phyloP scores from a whole-genome alignment of 2,329 filamentous ascomycete species.

The Xylaria sp. region DNA sequence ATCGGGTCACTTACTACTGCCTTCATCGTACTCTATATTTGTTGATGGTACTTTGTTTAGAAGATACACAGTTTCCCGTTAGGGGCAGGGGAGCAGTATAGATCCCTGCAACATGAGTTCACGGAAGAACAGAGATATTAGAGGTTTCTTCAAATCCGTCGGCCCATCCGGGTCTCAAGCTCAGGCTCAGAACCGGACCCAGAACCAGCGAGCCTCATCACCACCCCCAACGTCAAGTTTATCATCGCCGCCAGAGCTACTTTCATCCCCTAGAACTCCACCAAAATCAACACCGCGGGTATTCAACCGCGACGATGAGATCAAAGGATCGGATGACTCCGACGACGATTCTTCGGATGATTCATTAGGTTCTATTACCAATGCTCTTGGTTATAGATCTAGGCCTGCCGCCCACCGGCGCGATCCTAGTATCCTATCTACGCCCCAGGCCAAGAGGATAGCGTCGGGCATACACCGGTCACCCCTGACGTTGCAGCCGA shows the following conservation, averaged over 20 bases:
- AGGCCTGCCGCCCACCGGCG: conserved; percentile 41
- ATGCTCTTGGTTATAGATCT: conserved; percentile 54
- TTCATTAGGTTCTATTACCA: conserved; percentile 65
- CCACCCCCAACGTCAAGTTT: conserved; percentile 18
- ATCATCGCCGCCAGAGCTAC: conserved; percentile 37
- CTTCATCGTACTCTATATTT: not conserved
- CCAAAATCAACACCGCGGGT: conserved; percentile 43
- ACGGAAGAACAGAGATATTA: conserved; percentile 47
- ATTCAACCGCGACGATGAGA: conserved; percentile 65
- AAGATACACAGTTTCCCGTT: not conserved
- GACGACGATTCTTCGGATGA: conserved; percentile 73
- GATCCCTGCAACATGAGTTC: conserved; percentile 24
- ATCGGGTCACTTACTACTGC: not conserved
- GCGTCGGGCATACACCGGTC: conserved; percentile 55
- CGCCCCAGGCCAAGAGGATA: conserved; percentile 62
- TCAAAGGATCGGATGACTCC: conserved; percentile 78
- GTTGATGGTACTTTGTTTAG: not conserved
- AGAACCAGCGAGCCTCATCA: conserved; percentile 34
- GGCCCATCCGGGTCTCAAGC: conserved; percentile 33
- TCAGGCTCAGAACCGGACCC: conserved; percentile 17
- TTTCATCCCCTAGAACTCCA: conserved; percentile 48
- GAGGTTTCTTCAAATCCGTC: conserved; percentile 47
- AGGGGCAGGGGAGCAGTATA: conserved; percentile 4
- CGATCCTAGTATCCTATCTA: conserved; percentile 46
- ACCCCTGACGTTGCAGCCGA: conserved; percentile 60